Conservation (phyloP, 768 basidiomycete genomes). For the Scleroderma bovista region DNA sequence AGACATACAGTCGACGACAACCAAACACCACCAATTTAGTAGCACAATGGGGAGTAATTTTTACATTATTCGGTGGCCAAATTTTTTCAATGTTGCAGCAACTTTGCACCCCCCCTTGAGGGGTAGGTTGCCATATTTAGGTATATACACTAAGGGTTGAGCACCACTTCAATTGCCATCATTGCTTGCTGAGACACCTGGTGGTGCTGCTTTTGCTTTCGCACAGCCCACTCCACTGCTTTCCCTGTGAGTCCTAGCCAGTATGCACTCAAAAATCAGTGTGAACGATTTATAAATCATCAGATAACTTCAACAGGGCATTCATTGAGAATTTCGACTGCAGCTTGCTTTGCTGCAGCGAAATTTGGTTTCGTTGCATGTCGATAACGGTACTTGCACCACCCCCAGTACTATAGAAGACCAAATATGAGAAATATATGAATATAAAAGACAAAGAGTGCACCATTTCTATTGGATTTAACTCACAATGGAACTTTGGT, state of each 20-base stretch:
- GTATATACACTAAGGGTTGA: slow-evolving; percentile 1
- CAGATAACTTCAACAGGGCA: background rate
- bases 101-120: background rate
- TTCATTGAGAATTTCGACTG: background rate
- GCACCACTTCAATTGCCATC: slow-evolving; percentile 28
- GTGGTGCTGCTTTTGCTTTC: slow-evolving; percentile 16
- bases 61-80: too few relatives aligned
- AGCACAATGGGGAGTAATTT: too few relatives aligned
- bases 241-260: slow-evolving; percentile 29
- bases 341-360: background rate
- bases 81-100: too few relatives aligned
- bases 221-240: slow-evolving; percentile 34
- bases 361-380: background rate
- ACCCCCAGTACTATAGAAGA: background rate
- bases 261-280: slow-evolving; percentile 34
- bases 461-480: slow-evolving; percentile 23
- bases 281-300: slow-evolving; percentile 11
- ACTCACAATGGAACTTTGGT: slow-evolving; percentile 34
- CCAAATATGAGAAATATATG: background rate
- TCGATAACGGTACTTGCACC: background rate
- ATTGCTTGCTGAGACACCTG: slow-evolving; percentile 25
- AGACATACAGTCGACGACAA: too few relatives aligned
- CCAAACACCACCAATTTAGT: too few relatives aligned
- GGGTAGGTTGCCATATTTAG: background rate
- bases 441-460: background rate